Conservation (phyloP, 2,329 filamentous ascomycete genomes). For the Claviceps paspali region DNA sequence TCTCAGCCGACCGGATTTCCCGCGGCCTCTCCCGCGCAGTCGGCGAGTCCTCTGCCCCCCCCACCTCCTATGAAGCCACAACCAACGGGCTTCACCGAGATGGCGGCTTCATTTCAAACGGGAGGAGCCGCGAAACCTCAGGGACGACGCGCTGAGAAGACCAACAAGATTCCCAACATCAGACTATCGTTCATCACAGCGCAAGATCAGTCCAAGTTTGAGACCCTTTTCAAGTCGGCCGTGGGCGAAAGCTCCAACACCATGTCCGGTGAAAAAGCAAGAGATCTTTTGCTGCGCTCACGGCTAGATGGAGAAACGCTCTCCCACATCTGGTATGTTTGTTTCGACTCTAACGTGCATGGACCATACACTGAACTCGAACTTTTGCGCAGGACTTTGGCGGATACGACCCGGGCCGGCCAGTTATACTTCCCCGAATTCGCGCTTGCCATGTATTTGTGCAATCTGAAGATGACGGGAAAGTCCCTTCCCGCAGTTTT, state of each 20-base stretch:
- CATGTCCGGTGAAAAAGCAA: slow-evolving; percentile 83
- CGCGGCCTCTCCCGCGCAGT: slow-evolving; percentile 32
- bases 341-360: too few relatives aligned
- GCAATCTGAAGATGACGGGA: slow-evolving; percentile 81
- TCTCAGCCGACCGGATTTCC: slow-evolving; percentile 29
- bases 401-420: slow-evolving; percentile 90
- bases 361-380: too few relatives aligned
- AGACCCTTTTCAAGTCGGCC: slow-evolving; percentile 92
- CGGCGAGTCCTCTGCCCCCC: slow-evolving; percentile 31
- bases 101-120: slow-evolving; percentile 51
- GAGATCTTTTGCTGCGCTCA: slow-evolving; percentile 76
- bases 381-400: slow-evolving; percentile 50
- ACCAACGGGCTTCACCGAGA: slow-evolving; percentile 48
- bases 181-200: slow-evolving; percentile 91
- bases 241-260: slow-evolving; percentile 72
- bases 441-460: slow-evolving; percentile 94
- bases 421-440: slow-evolving; percentile 97
- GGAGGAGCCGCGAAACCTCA: slow-evolving; percentile 28
- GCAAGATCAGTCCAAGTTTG: slow-evolving; percentile 89
- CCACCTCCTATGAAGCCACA: slow-evolving; percentile 50
- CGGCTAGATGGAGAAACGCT: slow-evolving; percentile 75
- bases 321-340: slow-evolving; percentile 73
- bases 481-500: slow-evolving; percentile 61
- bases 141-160: slow-evolving; percentile 32
- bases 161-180: slow-evolving; percentile 80